Evolutionary conservation across 2,329 filamentous ascomycete genomes (phyloP), one percentile per base, ranked within the genome.

Genomic region (Tolypocladium ovalisporum): DNA sequence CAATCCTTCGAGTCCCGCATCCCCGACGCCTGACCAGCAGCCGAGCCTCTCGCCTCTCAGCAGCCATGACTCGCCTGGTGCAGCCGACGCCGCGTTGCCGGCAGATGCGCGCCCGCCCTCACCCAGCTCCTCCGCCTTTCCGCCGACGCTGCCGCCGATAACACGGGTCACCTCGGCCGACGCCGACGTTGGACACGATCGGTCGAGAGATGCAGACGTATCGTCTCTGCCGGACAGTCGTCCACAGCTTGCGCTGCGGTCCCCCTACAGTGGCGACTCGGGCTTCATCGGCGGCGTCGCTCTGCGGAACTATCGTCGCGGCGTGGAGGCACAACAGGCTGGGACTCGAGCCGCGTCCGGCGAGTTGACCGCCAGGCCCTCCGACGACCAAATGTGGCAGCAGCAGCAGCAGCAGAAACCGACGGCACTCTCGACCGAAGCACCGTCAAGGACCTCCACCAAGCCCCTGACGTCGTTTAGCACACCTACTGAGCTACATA

Each of bases 251-350:
- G 58, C 62, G 65, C 66, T 63, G 49, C 68, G 69, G 55, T 65
- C 69, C 36, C 67, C 75, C 55, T 73, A 68, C 54, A 69, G 67
- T 57, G 67, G 67, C 8, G 70, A 73, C 29, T 73, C 74, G 1
- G 73, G 77, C 15, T 84, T 84, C 63, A 78, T 84, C 54, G 81
- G 81, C 19, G 81, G 81, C 3, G 67, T 81, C 15, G 79, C 80
- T 4, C 67, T 83, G 58, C 71, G 74, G 61, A 81, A 83, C 52
- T 78, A 79, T 52, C 75, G 75, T 24, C 73, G 75, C 49, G 74
- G 73, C 19, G 60, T 68, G 40, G 63, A 67, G 44, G 62, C 57
- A 24, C 54, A 57, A 35, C 55, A 61, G 37, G 39, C 53, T 57
- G 47, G 47, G n/a, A 24, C 54, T 32, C 39, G 56, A 40, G 15